phyloP scores from a whole-genome alignment of 345 rosid species.

The Combretum micranthum region DNA sequence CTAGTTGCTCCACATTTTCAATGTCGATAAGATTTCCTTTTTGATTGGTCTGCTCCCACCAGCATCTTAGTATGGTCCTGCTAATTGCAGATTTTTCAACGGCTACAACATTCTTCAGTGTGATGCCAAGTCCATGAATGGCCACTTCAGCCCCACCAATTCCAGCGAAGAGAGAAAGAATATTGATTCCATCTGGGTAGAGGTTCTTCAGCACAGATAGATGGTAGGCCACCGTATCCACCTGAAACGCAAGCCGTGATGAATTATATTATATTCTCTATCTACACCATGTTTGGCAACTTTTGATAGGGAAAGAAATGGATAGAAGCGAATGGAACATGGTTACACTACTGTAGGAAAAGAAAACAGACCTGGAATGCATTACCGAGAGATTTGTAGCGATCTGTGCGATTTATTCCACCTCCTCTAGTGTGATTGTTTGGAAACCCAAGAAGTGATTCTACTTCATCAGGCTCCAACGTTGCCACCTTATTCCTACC shows the following conservation, averaged over 20 bases:
- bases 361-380: conserved; percentile 59
- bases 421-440: conserved; percentile 91
- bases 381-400: conserved; percentile 83
- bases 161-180: conserved; percentile 85
- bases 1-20: conserved; percentile 41
- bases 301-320: no score
- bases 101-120: conserved; percentile 61
- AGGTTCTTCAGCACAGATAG: conserved; percentile 53
- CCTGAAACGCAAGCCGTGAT: conserved; percentile 30
- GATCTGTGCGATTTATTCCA: conserved; percentile 70
- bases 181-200: conserved; percentile 61
- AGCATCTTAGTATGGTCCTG: conserved; percentile 47
- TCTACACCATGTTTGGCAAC: no score
- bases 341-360: background rate
- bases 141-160: conserved; percentile 97
- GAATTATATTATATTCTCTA: background rate
- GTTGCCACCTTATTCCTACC: conserved; percentile 83
- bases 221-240: conserved; percentile 92
- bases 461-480: conserved; percentile 85
- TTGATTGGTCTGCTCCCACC: conserved; percentile 94
- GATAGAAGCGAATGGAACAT: background rate
- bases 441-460: conserved; percentile 83
- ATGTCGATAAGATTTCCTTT: conserved; percentile 51
- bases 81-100: conserved; percentile 65
- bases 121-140: conserved; percentile 63